Conservation (phyloP, 2,329 filamentous ascomycete species). For the Pseudogymnoascus destructans region DNA sequence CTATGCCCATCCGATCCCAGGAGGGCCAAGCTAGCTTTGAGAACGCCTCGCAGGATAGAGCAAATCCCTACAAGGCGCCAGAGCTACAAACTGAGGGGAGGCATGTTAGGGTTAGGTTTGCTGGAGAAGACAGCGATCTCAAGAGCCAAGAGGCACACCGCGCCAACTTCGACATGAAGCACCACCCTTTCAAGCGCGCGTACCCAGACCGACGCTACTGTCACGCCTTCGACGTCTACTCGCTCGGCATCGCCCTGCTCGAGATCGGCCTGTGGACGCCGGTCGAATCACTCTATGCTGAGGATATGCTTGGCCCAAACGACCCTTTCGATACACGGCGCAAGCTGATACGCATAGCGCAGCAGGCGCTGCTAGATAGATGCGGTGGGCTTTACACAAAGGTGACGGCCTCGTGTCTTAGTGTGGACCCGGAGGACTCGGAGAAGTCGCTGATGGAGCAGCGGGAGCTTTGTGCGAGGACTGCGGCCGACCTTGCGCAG, state of each 20-base stretch:
- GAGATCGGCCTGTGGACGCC: slow-evolving; percentile 34
- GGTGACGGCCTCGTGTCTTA: neutral
- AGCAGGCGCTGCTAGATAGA: neutral
- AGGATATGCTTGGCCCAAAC: no score
- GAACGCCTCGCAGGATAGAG: no score
- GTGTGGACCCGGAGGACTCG: slow-evolving; percentile 20
- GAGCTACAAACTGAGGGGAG: no score
- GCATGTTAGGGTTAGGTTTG: no score
- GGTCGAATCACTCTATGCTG: neutral
- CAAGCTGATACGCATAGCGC: neutral
- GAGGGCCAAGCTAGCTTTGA: no score
- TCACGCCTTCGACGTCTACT: slow-evolving; percentile 30
- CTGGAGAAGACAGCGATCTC: no score
- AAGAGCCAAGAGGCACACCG: no score
- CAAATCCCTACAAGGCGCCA: no score
- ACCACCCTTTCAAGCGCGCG: slow-evolving; percentile 29
- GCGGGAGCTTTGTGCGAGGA: neutral
- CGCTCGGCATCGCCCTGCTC: slow-evolving; percentile 34
- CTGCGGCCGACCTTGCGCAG: neutral
- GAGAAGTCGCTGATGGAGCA: neutral
- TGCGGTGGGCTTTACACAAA: neutral
- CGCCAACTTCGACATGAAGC: slow-evolving; percentile 12
- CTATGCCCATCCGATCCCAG: no score
- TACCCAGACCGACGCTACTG: slow-evolving; percentile 17
- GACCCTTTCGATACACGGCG: neutral